Conservation (phyloP, 257 asterid genomes). For the Datura wrightii region DNA sequence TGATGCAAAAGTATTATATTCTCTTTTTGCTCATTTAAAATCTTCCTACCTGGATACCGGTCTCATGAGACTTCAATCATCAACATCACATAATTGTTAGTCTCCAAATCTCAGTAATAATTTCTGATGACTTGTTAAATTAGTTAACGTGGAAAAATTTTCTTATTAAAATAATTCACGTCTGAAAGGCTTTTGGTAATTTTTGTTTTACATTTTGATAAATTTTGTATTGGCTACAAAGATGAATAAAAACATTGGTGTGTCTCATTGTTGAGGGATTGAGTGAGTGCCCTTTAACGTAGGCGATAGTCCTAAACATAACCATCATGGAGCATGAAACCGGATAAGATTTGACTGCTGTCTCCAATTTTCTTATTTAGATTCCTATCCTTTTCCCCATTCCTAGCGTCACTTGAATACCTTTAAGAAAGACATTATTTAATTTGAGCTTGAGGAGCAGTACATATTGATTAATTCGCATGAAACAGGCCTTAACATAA, state of each 20-base stretch:
- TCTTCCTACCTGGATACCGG: not conserved
- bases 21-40: not conserved
- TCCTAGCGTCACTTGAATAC: too few species aligned
- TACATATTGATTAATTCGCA: too few species aligned
- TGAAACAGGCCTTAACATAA: too few species aligned
- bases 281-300: not conserved
- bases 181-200: not conserved
- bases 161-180: not conserved
- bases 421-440: too few species aligned
- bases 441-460: too few species aligned
- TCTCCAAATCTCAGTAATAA: not conserved
- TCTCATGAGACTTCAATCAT: not conserved
- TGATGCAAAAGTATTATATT: not conserved
- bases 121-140: slow-evolving; percentile 3
- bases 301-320: not conserved
- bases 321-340: too few species aligned
- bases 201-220: not conserved
- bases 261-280: not conserved
- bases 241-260: not conserved
- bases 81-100: not conserved
- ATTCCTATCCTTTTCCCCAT: too few species aligned
- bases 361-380: too few species aligned
- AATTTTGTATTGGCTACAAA: not conserved
- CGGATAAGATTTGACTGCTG: too few species aligned
- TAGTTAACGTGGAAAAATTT: not conserved